phyloP scores from a whole-genome alignment of 208 protist species.

The Acanthamoeba sp. region DNA sequence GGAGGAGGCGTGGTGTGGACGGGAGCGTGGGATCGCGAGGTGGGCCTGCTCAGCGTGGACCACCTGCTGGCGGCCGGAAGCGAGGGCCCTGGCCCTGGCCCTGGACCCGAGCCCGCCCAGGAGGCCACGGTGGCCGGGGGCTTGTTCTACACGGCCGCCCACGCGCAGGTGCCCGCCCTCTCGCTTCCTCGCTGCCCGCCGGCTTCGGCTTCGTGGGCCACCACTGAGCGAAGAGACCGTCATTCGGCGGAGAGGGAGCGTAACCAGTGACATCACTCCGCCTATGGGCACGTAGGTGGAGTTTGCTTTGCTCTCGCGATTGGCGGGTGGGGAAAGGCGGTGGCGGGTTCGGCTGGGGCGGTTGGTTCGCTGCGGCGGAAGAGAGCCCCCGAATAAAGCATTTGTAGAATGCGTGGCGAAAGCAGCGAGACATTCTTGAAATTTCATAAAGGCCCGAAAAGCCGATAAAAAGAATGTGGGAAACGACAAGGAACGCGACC shows the following conservation, averaged over 20 bases:
- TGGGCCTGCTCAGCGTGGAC: background rate
- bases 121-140: too few relatives aligned
- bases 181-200: background rate
- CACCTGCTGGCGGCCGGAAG: background rate
- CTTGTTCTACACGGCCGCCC: too few relatives aligned
- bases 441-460: background rate
- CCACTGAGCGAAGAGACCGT: too few relatives aligned
- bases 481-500: background rate
- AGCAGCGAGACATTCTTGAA: background rate
- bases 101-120: background rate
- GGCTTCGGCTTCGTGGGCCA: background rate
- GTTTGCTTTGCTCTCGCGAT: too few relatives aligned
- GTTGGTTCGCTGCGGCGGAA: background rate
- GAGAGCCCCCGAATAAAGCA: background rate
- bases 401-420: background rate
- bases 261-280: background rate
- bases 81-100: background rate
- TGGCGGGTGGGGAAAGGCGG: background rate
- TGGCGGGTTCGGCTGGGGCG: background rate
- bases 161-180: background rate
- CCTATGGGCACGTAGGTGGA: background rate
- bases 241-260: too few relatives aligned
- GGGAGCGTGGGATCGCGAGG: constrained; percentile 25
- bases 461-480: background rate
- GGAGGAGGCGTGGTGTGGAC: constrained; percentile 14